A percentile compares a stretch with the other conserved stretches of the same genome.
phyloP scores from a whole-genome alignment of 2,329 filamentous ascomycete species.

The Zasmidium angulare region DNA sequence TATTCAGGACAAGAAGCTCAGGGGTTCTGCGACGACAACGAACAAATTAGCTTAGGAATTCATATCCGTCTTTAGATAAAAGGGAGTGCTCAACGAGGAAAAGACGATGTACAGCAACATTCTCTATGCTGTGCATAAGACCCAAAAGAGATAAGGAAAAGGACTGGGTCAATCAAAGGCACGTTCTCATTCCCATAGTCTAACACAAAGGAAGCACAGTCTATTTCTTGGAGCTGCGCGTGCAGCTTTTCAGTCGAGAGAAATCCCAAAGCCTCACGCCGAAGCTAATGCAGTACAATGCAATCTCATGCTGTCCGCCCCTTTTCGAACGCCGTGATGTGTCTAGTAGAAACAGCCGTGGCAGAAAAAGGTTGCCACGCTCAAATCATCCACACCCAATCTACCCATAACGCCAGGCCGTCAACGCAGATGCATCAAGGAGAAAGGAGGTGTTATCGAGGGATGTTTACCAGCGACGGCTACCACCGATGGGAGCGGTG shows the following conservation, averaged over 20 bases:
- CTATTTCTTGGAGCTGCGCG: slow-evolving; percentile 3
- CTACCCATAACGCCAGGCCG: slow-evolving; percentile 23
- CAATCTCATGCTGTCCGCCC: not conserved
- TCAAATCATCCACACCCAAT: slow-evolving; percentile 4
- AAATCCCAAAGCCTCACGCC: slow-evolving; percentile 2
- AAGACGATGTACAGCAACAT: no score
- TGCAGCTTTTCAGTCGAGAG: not conserved
- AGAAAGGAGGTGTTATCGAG: slow-evolving; percentile 3
- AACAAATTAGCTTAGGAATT: no score
- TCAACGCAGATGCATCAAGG: slow-evolving; percentile 17
- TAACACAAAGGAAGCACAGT: not conserved
- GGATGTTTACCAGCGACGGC: slow-evolving; percentile 52
- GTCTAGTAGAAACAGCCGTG: not conserved
- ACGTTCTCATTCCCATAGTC: not conserved
- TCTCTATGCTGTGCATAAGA: no score
- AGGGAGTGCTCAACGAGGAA: no score
- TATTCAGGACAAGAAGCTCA: no score
- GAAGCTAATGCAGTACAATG: slow-evolving; percentile 11
- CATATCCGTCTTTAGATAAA: no score
- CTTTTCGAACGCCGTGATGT: slow-evolving; percentile 3
- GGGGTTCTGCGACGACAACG: no score
- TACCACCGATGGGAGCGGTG: slow-evolving; percentile 57
- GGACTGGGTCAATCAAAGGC: not conserved
- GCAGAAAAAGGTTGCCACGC: not conserved
- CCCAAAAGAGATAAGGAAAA: not conserved